phyloP scores from a whole-genome alignment of 2,329 filamentous ascomycete species.

The Cercospora canescens region DNA sequence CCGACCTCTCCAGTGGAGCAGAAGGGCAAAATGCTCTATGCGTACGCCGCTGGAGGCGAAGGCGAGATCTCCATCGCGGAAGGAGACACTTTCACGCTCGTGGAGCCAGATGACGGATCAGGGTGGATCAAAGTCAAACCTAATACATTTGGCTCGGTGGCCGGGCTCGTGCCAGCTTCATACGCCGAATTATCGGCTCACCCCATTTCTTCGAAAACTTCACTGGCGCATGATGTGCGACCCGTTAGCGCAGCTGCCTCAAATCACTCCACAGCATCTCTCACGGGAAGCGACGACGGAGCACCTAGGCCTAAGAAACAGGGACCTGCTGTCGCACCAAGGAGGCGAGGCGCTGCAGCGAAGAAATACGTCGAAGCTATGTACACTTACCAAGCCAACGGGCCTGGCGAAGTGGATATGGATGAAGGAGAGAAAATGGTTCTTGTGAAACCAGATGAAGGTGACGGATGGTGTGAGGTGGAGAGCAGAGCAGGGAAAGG shows the following conservation, averaged over 20 bases:
- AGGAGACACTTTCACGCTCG: conserved; percentile 71
- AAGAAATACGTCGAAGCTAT: conserved; percentile 89
- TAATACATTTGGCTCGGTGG: conserved; percentile 57
- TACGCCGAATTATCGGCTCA: conserved; percentile 68
- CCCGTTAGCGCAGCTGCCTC: conserved; percentile 56
- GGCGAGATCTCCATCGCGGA: conserved; percentile 82
- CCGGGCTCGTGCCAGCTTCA: conserved; percentile 82
- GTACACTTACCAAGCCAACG: conserved; percentile 87
- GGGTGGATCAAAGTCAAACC: conserved; percentile 85
- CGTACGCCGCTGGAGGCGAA: conserved; percentile 76
- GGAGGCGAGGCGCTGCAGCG: conserved; percentile 63
- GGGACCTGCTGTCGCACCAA: conserved; percentile 84
- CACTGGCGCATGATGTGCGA: conserved; percentile 8
- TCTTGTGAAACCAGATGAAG: conserved; percentile 79
- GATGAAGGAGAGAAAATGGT: conserved; percentile 88
- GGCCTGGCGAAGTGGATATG: conserved; percentile 88
- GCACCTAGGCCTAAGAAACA: conserved; percentile 68
- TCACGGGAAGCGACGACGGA: conserved; percentile 53
- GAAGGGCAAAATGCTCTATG: conserved; percentile 85
- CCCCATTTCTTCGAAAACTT: conserved; percentile 17
- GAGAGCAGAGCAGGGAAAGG: conserved; percentile 76
- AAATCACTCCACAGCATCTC: conserved; percentile 62
- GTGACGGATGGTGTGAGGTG: conserved; percentile 96
- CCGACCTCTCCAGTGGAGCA: conserved; percentile 53
- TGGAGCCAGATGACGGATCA: conserved; percentile 88